Evolutionary conservation across 2,329 filamentous ascomycete genomes (phyloP).

Genomic region (Parafenestella ontariensis): DNA sequence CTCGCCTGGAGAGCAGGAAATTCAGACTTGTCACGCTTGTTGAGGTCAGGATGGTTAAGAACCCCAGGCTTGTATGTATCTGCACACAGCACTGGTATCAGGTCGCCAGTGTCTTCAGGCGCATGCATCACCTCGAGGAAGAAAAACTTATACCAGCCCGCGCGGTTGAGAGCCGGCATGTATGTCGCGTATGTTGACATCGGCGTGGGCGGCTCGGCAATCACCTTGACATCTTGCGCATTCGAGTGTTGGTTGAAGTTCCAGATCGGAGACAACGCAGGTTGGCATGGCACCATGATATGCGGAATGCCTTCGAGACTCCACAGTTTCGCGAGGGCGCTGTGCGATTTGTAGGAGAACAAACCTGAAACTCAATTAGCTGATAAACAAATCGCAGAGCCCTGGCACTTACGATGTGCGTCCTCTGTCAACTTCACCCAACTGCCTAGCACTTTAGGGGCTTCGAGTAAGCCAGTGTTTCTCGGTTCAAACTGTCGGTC

Average conservation of each 20-base stretch:
- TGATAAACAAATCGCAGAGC: background rate
- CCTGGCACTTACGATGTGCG: slow-evolving; percentile 31
- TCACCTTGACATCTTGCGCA: slow-evolving; percentile 30
- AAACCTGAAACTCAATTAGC: slow-evolving; percentile 25
- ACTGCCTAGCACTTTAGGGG: slow-evolving; percentile 40
- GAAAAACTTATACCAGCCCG: slow-evolving; percentile 47
- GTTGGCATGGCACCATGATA: slow-evolving; percentile 41
- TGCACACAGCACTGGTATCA: slow-evolving; percentile 34
- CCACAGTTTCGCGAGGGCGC: slow-evolving; percentile 44
- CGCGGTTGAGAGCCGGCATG: slow-evolving; percentile 45
- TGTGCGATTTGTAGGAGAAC: slow-evolving; percentile 37
- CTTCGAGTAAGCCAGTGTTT: slow-evolving; percentile 45
- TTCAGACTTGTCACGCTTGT: slow-evolving; percentile 36
- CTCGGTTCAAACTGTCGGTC: slow-evolving; percentile 44
- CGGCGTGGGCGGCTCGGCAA: slow-evolving; percentile 11
- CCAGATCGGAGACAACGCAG: slow-evolving; percentile 36
- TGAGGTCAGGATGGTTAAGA: slow-evolving; percentile 42
- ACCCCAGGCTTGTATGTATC: slow-evolving; percentile 42
- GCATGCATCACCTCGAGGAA: slow-evolving; percentile 41
- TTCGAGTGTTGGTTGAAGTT: slow-evolving; percentile 38
- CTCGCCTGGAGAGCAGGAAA: slow-evolving; percentile 30
- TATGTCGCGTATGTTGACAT: slow-evolving; percentile 28
- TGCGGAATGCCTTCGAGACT: slow-evolving; percentile 43
- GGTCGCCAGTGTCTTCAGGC: slow-evolving; percentile 35
- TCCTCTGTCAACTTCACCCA: slow-evolving; percentile 41